phyloP scores from a whole-genome alignment of 2,329 filamentous ascomycete species.

The Aspergillus sp. region DNA sequence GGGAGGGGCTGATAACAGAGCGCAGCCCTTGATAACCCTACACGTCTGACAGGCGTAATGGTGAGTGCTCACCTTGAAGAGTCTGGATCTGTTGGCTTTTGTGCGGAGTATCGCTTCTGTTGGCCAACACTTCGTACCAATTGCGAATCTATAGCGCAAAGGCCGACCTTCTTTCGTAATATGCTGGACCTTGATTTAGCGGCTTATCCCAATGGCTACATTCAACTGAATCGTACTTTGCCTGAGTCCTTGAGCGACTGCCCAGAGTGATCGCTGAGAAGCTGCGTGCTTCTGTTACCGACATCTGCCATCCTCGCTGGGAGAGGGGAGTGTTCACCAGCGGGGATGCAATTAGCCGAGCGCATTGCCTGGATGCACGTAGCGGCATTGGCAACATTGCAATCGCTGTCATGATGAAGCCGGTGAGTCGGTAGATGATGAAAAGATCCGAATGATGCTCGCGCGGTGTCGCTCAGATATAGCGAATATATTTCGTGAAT shows the following conservation, averaged over 20 bases:
- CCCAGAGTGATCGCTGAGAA: slow-evolving; percentile 14
- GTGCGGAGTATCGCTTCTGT: slow-evolving; percentile 28
- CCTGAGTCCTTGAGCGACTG: background rate
- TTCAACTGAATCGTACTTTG: slow-evolving; percentile 3
- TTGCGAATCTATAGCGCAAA: background rate
- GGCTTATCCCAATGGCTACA: background rate
- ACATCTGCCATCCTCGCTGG: slow-evolving; percentile 11
- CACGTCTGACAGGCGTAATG: background rate
- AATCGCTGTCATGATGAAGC: slow-evolving; percentile 19
- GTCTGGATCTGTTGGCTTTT: slow-evolving; percentile 24
- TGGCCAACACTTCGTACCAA: slow-evolving; percentile 10
- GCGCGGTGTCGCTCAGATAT: background rate
- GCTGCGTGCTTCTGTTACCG: background rate
- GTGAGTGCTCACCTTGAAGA: slow-evolving; percentile 21
- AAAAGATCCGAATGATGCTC: background rate
- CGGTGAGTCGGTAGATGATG: background rate
- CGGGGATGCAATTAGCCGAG: slow-evolving; percentile 1
- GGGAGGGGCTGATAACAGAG: background rate
- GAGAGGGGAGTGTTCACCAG: background rate
- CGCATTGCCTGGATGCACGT: slow-evolving; percentile 15
- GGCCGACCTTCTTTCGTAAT: slow-evolving; percentile 5
- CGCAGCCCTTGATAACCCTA: background rate
- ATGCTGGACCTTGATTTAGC: background rate
- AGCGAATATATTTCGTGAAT: background rate
- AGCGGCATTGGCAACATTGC: slow-evolving; percentile 12